Evolutionary conservation across 495 filamentous ascomycete genomes (phyloP), one percentile per base, ranked within the genome.

Genomic region (Aspergillus sclerotiicarbonarius): DNA sequence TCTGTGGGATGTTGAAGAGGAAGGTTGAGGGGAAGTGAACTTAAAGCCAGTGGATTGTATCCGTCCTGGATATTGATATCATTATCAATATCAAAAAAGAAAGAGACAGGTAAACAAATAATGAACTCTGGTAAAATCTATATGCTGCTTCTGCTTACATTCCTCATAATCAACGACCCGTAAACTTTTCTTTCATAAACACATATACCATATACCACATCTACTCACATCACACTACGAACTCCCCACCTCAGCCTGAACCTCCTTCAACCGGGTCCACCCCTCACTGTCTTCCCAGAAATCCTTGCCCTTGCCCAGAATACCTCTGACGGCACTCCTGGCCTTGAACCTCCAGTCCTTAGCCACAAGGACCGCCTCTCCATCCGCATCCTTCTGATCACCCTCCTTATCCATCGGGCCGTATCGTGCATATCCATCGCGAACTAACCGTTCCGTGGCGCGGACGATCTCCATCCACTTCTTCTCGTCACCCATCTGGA

Each of bases 291-390:
- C 90, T 73, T 95, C 91, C 91, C 91, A 97, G 6, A 70, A 80
- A 61, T 90, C 87, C 74, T 85, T 96, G 13, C 85, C 93, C 67
- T 87, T 89, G 0, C 91, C 89, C 74, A 92, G 75, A 7, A 97
- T 83, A 20, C 88, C 89, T 41, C 90, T 78, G 3, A 96, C 80
- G 7, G 90, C 91, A 68, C 84, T 90, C 67, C 90, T 78, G 1
- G 90, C 88, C 82, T 97, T 98, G 52, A 90, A 90, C 67, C 84
- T 88, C 94, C 94, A 98, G 49, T 81, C 79, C 48, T 70, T 74
- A 13, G 74, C 75, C 32, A 79, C 77, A 53, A 80, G 54, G 62
- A 78, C 76, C 3, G 66, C 56, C 51, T 73, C 76, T 0, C 54
- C 64, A 53, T 56, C 51, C 5, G 62, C 69, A 47, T 56, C 66